Conservation (phyloP, 2,329 filamentous ascomycete genomes). For the Hypomyces rosellus region DNA sequence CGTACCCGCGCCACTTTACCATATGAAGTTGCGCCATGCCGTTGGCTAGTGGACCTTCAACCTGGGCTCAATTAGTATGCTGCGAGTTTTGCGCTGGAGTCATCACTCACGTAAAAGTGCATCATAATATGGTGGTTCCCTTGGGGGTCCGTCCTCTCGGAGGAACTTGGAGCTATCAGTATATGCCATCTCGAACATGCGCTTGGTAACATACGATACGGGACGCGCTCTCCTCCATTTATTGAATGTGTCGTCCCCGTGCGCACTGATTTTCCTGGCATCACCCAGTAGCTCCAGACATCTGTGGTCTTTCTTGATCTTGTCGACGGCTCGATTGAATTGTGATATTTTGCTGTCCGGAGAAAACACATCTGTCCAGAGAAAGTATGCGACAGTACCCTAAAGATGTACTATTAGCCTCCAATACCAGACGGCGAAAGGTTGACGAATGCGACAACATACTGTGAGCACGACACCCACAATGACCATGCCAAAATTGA, state of each 20-base stretch:
- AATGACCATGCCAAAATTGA: constrained; percentile 76
- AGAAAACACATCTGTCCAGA: constrained; percentile 79
- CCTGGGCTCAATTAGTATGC: constrained; percentile 36
- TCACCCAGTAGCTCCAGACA: constrained; percentile 72
- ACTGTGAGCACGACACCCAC: constrained; percentile 72
- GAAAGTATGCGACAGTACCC: constrained; percentile 70
- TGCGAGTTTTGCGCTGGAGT: constrained; percentile 1
- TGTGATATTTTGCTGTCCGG: constrained; percentile 78
- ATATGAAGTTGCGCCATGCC: constrained; percentile 76
- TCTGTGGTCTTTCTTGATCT: constrained; percentile 64
- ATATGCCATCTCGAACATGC: background rate
- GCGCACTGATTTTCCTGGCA: constrained; percentile 66
- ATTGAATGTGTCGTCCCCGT: constrained; percentile 73
- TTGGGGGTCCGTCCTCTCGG: constrained; percentile 60
- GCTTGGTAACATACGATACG: constrained; percentile 41
- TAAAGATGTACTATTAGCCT: constrained; percentile 25
- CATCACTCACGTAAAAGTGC: constrained; percentile 66
- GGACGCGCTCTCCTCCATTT: constrained; percentile 69
- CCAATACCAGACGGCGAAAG: background rate
- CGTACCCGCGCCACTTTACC: constrained; percentile 57
- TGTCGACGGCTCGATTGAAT: constrained; percentile 81
- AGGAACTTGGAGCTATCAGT: constrained; percentile 47
- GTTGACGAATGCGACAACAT: constrained; percentile 15
- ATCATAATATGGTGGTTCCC: constrained; percentile 78
- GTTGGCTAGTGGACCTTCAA: constrained; percentile 68